Base-by-base conservation (phyloP, 495 filamentous ascomycete genomes). In the Penicillium lagena region DNA sequence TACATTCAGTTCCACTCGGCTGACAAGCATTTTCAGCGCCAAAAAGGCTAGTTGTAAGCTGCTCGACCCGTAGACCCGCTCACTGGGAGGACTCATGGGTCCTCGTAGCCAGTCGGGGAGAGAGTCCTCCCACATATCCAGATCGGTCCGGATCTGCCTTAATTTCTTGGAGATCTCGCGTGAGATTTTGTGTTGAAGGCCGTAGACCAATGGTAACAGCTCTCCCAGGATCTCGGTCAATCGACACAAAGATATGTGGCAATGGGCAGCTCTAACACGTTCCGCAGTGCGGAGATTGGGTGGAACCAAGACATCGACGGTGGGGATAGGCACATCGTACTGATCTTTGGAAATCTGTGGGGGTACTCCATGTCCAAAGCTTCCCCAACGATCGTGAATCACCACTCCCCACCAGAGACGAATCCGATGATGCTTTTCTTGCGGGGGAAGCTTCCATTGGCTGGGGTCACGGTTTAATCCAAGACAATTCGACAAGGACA, bases 341-440 rank as follows among this genome's bases (percentile, higher is more conserved):
- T 77, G 71, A 13, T 60, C 66, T 39, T 66, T 73, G 7, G 64
- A 50, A 36, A 78, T 69, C 34, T 74, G 67, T 37, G 74, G 65
- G 13, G 74, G 74, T 13, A 74, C 71, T 9, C 74, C 74, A 41
- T 78, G 72, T 22, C 70, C 70, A 43, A 72, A 71, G 48, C 74
- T 78, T 53, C 72, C 70, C 73, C 74, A 78, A 31, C 70, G 67
- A 60, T 78, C 74, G 46, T 78, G 72, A 28, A 78, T 75, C 0
- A 78, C 64, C 15, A 78, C 64, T 10, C 68, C 71, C 74, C 74
- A 78, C 74, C 74, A 78, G 10, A 76, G 54, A 12, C 68, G 68
- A 12, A 71, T 62, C 7, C 74, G 62, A 22, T 72, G 60, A 36
- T 72, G 59, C 46, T 76, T 75, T 33, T 78, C 72, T 30, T 52